Evolutionary conservation across 2,329 filamentous ascomycete species (phyloP).

Genomic region (Penicillium hesseltinei): DNA sequence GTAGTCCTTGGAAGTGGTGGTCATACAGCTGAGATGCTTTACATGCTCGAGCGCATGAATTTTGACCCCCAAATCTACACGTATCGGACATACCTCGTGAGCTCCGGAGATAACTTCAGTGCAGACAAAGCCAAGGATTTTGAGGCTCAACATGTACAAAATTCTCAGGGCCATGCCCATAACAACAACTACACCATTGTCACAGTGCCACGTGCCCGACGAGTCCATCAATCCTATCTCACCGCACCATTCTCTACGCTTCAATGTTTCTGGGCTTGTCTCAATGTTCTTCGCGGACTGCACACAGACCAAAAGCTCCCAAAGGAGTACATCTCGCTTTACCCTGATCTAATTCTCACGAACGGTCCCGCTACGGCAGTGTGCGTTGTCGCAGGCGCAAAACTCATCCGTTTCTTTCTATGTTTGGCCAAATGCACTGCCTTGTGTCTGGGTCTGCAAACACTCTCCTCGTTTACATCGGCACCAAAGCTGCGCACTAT

Average conservation of each 20-base stretch:
- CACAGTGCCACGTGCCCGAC: constrained; percentile 71
- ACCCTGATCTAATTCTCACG: constrained; percentile 74
- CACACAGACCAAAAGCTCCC: constrained; percentile 35
- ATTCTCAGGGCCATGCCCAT: constrained; percentile 10
- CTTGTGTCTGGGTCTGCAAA: constrained; percentile 11
- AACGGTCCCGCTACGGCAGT: constrained; percentile 90
- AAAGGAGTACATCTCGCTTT: constrained; percentile 35
- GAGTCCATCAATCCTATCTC: constrained; percentile 75
- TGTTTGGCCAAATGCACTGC: constrained; percentile 11
- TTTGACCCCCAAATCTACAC: constrained; percentile 48
- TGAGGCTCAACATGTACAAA: constrained; percentile 45
- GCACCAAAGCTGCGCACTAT: constrained; percentile 61
- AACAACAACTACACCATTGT: constrained; percentile 56
- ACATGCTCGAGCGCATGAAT: constrained; percentile 67
- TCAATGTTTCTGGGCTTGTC: constrained; percentile 62
- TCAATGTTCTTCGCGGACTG: constrained; percentile 52
- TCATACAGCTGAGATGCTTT: constrained; percentile 92
- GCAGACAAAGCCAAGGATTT: constrained; percentile 63
- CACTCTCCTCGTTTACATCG: neutral
- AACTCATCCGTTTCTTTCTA: constrained; percentile 56
- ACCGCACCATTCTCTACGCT: constrained; percentile 70
- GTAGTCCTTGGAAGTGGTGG: constrained; percentile 89
- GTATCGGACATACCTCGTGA: constrained; percentile 78
- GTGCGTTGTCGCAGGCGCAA: constrained; percentile 63
- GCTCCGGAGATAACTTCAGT: constrained; percentile 72